Percentiles rank a stretch among this genome's conserved stretches.
These are phyloP conservation scores for Protomyces inundatus DNA, from an alignment of 1,139 yeast genomes.

Conservation along the genomic window DNA sequence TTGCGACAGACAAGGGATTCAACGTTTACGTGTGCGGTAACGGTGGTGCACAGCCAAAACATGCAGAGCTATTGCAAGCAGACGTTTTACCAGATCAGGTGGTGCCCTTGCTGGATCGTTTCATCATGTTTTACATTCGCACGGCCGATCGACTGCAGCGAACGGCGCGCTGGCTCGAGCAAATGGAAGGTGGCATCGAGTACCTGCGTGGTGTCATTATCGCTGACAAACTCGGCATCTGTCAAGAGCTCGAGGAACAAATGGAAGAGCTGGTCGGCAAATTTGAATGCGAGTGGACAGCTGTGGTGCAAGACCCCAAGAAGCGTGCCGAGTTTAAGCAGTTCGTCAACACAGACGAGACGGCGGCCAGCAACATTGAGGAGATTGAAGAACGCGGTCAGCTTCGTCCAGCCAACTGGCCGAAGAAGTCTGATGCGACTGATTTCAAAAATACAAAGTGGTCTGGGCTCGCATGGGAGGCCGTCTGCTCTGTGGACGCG, in stretches of 20 bases:
- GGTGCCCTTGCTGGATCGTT: slow-evolving; percentile 38
- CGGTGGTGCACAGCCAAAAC: slow-evolving; percentile 42
- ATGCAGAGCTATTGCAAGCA: slow-evolving; percentile 38
- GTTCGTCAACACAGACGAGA: slow-evolving; percentile 38
- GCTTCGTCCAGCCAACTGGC: slow-evolving; percentile 41
- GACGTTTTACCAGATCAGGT: slow-evolving; percentile 40
- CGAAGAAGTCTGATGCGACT: slow-evolving; percentile 33
- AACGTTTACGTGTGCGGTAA: slow-evolving; percentile 41
- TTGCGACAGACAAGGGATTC: slow-evolving; percentile 39
- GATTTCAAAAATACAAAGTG: slow-evolving; percentile 38
- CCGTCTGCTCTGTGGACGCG: slow-evolving; percentile 35
- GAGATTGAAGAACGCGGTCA: slow-evolving; percentile 40
- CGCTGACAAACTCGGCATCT: slow-evolving; percentile 40
- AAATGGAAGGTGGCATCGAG: slow-evolving; percentile 39
- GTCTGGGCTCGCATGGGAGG: slow-evolving; percentile 37
- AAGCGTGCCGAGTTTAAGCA: slow-evolving; percentile 36
- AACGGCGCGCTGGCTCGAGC: slow-evolving; percentile 41
- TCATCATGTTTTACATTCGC: slow-evolving; percentile 40
- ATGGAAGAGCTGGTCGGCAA: slow-evolving; percentile 38
- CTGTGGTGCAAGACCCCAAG: slow-evolving; percentile 35
- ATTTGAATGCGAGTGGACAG: slow-evolving; percentile 40
- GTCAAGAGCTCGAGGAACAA: slow-evolving; percentile 38
- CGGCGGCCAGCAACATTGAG: slow-evolving; percentile 37
- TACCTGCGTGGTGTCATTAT: slow-evolving; percentile 39
- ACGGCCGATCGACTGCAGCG: slow-evolving; percentile 41